phyloP scores from a whole-genome alignment of 1,284 basidiomycete species.

The Tausonia pullulans region DNA sequence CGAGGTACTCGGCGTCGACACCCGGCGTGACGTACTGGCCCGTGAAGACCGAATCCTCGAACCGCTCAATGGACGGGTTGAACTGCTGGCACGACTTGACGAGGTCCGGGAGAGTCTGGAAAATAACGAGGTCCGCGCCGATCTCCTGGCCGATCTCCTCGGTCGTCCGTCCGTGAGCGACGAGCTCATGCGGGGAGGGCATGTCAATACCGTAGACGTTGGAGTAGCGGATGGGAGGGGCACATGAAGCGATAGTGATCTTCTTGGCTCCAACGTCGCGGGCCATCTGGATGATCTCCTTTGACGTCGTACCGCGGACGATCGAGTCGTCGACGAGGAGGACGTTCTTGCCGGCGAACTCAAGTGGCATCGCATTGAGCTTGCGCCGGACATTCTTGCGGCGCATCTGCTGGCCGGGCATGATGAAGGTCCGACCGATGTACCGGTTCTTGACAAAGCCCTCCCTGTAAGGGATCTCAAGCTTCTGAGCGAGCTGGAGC shows the following conservation, averaged over 20 bases:
- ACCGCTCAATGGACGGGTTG: slow-evolving; percentile 65
- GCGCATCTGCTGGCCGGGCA: slow-evolving; percentile 95
- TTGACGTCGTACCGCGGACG: slow-evolving; percentile 95
- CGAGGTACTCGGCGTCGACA: slow-evolving; percentile 78
- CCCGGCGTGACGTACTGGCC: slow-evolving; percentile 95
- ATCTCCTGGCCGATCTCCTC: slow-evolving; percentile 71
- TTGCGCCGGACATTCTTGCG: slow-evolving; percentile 90
- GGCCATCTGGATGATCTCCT: slow-evolving; percentile 99
- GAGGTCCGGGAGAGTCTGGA: slow-evolving; percentile 88
- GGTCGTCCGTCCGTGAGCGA: slow-evolving; percentile 70
- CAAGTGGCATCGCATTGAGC: slow-evolving; percentile 98
- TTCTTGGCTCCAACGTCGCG: slow-evolving; percentile 97
- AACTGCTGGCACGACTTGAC: slow-evolving; percentile 76
- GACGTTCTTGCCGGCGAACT: slow-evolving; percentile 86
- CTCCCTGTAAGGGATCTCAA: slow-evolving; percentile 87
- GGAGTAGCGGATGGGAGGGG: slow-evolving; percentile 87
- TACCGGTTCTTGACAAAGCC: slow-evolving; percentile 99
- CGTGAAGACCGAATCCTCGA: slow-evolving; percentile 97
- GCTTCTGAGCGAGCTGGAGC: slow-evolving; percentile 83
- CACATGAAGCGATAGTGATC: slow-evolving; percentile 93
- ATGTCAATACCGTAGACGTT: slow-evolving; percentile 99
- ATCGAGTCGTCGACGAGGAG: slow-evolving; percentile 98
- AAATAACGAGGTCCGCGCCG: slow-evolving; percentile 93
- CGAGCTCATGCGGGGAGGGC: slow-evolving; percentile 88
- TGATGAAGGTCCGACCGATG: slow-evolving; percentile 97